Evolutionary conservation across 495 filamentous ascomycete genomes (phyloP), one percentile per base, ranked within the genome.

Genomic region (Aspergillus olivimuriae): DNA sequence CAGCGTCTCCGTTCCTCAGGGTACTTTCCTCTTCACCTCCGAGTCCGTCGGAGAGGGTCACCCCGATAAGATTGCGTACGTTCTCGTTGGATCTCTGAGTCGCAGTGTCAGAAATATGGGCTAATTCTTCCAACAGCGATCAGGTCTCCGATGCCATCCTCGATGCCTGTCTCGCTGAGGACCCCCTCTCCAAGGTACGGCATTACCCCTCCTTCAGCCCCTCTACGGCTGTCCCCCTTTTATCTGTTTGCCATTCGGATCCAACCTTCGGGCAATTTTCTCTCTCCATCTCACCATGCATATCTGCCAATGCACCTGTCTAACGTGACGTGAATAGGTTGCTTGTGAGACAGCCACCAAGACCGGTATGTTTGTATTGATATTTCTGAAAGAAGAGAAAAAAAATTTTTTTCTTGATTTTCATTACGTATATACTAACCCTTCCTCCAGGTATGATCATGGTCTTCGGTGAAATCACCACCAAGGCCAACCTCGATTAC

Each of bases 391-490:
- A 28, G 11, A 28, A 28, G 11, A 28, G 5, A 28, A 28, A 28
- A 28, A 28, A 28, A 11, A 11, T 28, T 11, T 11, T 11, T 6
- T 28, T 37, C 39, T 28, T 22, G 7, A 22, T 39, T 43, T 40
- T 9, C 14, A 15, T 4, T 45, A 18, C 28, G 40, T 18, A 41
- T 41, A 35, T 45, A 21, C 19, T 36, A 39, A 41, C 24, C 15
- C 18, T 32, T 14, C 22, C 23, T 31, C 14, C 52, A 76, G 81
- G 81, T 68, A 96, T 98, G 92, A 78, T 98, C 63, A 96, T 98
- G 91, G 83, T 98, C 62, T 97, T 98, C 53, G 92, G 92, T 76
- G 92, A 98, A 72, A 98, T 98, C 68, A 94, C 89, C 63, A 97
- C 92, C 75, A 90, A 95, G 75, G 81, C 92, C 66, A 72, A 70